Base-by-base conservation (phyloP, 23 red algal species). In the Pyropia yezoensis region DNA sequence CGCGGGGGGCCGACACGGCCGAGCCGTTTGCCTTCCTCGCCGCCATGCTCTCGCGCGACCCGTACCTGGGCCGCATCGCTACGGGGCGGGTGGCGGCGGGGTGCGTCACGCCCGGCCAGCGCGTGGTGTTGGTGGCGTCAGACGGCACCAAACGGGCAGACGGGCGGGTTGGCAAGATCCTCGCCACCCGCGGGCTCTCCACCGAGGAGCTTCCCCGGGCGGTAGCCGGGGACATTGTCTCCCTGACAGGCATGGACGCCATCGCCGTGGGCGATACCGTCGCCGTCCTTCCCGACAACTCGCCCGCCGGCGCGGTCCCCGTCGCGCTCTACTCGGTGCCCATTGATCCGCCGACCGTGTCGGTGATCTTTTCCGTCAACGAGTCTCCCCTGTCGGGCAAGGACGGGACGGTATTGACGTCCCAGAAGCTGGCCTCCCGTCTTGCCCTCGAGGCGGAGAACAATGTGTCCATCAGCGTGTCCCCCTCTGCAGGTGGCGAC, bases 261-360 rank as follows among this genome's bases (percentile, higher is more conserved):
- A 77, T 95, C 47, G 75, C 55, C 23, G 79, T 95, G 14, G 90
- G 90, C 25, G 90, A 95, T 29, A 95, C 90, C 14, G 60, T 95
- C 63, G 82, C 59, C 20, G 63, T 78, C 56, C 76, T 74, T 27
- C 64, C 63, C 18, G 67, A 68, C 22, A 57, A 70, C 12, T 66
- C 67, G 22, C 65, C 73, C 14, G 47, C 63, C 6, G 28, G 73
- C 18, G 52, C 80, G 14, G 72, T 83, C 18, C 76, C 79, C 20
- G 60, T 29, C 8, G 79, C 79, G 14, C 65, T 93, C 8, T 83
- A 67, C 64, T 62, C 88, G 24, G 67, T 76, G 21, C 71, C 67
- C 30, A 83, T 95, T 52, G 90, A 95, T 24, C 76, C 79, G 61
- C 90, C 90, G 23, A 95, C 90, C 6, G 90, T 95, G 32, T 81